phyloP scores from a whole-genome alignment of 345 rosid species.

The Citrus trifoliata region DNA sequence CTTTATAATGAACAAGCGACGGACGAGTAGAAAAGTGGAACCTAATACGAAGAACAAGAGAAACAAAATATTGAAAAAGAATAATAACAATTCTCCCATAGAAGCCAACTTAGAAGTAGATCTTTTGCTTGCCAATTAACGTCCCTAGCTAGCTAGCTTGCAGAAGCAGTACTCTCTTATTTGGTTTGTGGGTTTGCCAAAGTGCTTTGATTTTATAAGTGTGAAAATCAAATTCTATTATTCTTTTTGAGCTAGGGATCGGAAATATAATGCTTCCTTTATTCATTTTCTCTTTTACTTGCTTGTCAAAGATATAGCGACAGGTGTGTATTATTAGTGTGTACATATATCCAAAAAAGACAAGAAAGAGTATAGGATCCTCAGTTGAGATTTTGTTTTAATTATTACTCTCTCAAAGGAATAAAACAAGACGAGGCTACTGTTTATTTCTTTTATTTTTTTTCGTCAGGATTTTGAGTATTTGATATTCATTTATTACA shows the following conservation, averaged over 20 bases:
- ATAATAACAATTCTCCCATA: neutral
- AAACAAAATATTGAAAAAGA: neutral
- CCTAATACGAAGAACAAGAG: neutral
- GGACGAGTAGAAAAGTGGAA: constrained; percentile 15
- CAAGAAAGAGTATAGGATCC: too few relatives aligned
- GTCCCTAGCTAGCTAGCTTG: neutral
- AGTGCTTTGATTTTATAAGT: too few relatives aligned
- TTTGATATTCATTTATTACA: too few relatives aligned
- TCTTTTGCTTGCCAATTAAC: neutral
- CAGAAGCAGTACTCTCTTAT: neutral
- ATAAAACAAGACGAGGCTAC: neutral
- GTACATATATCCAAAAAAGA: too few relatives aligned
- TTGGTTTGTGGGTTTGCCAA: too few relatives aligned
- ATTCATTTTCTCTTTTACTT: too few relatives aligned
- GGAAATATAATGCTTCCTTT: too few relatives aligned
- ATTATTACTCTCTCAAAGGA: neutral
- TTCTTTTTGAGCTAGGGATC: too few relatives aligned
- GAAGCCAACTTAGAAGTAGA: neutral
- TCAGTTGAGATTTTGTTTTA: neutral
- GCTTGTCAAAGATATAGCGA: too few relatives aligned
- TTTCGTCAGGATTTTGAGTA: neutral
- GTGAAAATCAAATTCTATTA: too few relatives aligned
- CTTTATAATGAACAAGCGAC: neutral
- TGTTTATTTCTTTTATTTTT: neutral
- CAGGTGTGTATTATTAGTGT: too few relatives aligned